phyloP scores from a whole-genome alignment of 2,329 filamentous ascomycete species.

The Zasmidium cellare region DNA sequence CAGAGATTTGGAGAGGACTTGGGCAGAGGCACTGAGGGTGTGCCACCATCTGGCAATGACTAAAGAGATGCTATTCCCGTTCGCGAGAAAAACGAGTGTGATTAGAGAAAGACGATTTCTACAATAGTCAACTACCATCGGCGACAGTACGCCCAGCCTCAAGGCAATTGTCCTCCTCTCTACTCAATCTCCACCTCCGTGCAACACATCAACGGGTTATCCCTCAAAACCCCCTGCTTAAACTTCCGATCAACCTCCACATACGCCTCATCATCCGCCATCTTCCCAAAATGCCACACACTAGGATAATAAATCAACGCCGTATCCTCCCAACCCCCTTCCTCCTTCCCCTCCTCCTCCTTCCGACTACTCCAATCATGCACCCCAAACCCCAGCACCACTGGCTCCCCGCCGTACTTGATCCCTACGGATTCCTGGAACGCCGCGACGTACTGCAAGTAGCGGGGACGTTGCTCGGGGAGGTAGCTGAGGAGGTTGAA shows the following conservation, averaged over 20 bases:
- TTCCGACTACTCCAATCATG: conserved; percentile 4
- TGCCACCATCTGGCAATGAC: conserved; percentile 22
- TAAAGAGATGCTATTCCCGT: neutral
- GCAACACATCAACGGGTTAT: conserved; percentile 25
- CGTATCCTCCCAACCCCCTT: conserved; percentile 21
- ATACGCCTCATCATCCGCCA: conserved; percentile 27
- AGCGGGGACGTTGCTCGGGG: conserved; percentile 13
- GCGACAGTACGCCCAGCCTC: no score
- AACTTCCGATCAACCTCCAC: conserved; percentile 25
- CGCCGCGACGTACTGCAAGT: conserved; percentile 22
- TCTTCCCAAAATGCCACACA: conserved; percentile 27
- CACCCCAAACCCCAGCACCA: conserved; percentile 14
- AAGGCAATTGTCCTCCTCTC: no score
- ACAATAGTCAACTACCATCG: no score
- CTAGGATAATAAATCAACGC: conserved; percentile 24
- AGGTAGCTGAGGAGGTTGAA: conserved; percentile 24
- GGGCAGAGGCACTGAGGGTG: conserved; percentile 21
- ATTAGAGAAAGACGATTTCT: neutral
- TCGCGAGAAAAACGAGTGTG: neutral
- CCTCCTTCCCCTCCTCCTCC: conserved; percentile 7
- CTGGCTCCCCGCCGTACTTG: conserved; percentile 18
- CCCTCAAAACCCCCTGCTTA: conserved; percentile 23
- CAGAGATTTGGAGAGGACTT: conserved; percentile 34
- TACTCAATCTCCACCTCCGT: conserved; percentile 16
- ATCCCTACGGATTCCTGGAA: conserved; percentile 19